phyloP scores from a whole-genome alignment of 1,284 basidiomycete species.

The Xerocomus minutiporus region DNA sequence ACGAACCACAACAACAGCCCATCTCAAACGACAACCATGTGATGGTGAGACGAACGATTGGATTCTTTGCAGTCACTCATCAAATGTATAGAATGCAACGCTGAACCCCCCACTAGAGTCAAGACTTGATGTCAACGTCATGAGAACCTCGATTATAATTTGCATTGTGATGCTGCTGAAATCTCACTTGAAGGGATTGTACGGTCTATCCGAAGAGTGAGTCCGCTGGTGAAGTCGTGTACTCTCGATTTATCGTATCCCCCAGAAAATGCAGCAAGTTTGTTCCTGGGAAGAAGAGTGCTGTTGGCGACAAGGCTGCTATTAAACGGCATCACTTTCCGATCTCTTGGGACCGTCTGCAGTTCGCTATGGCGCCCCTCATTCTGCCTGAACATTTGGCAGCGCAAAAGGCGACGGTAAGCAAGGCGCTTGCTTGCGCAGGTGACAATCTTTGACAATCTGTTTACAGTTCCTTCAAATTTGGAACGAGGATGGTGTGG shows the following conservation, averaged over 20 bases:
- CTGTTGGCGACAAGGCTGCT: constrained; percentile 78
- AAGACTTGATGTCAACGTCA: constrained; percentile 37
- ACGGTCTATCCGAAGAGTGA: constrained; percentile 84
- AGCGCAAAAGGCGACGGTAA: constrained; percentile 55
- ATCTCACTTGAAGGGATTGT: constrained; percentile 74
- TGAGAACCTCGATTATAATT: constrained; percentile 69
- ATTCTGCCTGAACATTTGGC: constrained; percentile 55
- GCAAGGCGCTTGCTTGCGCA: constrained; percentile 17
- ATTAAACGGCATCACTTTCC: constrained; percentile 55
- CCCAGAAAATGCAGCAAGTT: constrained; percentile 85
- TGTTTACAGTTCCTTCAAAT: constrained; percentile 62
- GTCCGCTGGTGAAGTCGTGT: constrained; percentile 23
- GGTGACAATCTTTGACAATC: constrained; percentile 1
- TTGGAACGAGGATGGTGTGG: constrained; percentile 77
- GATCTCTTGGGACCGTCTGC: constrained; percentile 68
- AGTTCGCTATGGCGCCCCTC: constrained; percentile 57
- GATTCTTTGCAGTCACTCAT: constrained; percentile 3
- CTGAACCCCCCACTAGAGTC: constrained; percentile 7
- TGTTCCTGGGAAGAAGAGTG: constrained; percentile 78
- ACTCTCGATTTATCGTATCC: constrained; percentile 1
- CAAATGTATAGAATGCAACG: constrained; percentile 5
- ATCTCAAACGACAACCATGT: constrained; percentile 7
- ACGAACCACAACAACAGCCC: constrained; percentile 29
- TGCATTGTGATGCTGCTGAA: constrained; percentile 82
- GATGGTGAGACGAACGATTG: constrained; percentile 8